Evolutionary conservation across 345 rosid species (phyloP).

Genomic region (Linum usitatissimum): DNA sequence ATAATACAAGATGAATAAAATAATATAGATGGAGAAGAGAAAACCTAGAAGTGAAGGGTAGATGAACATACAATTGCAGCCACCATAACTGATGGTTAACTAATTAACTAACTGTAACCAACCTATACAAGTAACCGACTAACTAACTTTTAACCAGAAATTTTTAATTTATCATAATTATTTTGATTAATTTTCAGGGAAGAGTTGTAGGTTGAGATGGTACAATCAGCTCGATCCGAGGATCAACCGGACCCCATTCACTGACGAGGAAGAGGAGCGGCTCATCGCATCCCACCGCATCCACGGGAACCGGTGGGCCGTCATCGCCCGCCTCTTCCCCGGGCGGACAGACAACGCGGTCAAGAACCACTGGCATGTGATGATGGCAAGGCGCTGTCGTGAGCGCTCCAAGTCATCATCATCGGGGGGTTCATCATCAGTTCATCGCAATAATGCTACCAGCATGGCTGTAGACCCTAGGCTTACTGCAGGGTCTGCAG

Average conservation of each 20-base stretch:
- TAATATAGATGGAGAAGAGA: no score
- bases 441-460: no score
- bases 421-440: neutral
- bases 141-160: neutral
- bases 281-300: constrained; percentile 3
- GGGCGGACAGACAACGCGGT: constrained; percentile 7
- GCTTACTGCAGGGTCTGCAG: no score
- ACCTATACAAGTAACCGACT: neutral
- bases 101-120: neutral
- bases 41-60: no score
- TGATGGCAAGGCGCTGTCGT: neutral
- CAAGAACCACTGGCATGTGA: constrained; percentile 10
- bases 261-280: constrained; percentile 9
- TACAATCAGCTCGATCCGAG: constrained; percentile 9
- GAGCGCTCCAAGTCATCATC: neutral
- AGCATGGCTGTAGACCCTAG: no score
- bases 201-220: constrained; percentile 11
- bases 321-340: constrained; percentile 8
- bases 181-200: neutral
- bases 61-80: no score
- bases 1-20: no score
- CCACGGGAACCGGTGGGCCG: constrained; percentile 7
- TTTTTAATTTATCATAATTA: neutral
- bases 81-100: neutral
- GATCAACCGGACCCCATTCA: constrained; percentile 8